Evolutionary conservation across 1,139 yeast genomes (phyloP).

Genomic region (Blastobotrys indianensis): DNA sequence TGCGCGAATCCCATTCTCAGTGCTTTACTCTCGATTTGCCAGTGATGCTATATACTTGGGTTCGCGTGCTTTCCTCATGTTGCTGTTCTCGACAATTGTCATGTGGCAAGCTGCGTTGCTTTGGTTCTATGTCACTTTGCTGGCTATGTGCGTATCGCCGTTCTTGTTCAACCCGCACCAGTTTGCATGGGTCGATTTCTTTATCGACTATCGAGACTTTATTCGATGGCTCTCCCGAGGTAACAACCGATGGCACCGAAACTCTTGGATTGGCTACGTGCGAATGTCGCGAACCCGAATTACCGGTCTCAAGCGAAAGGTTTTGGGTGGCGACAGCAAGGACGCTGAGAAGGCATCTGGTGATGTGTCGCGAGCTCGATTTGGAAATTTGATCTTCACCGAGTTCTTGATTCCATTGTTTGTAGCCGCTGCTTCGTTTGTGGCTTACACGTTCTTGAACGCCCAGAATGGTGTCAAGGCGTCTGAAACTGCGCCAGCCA

Average conservation of each 20-base stretch:
- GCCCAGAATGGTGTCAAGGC: slow-evolving; percentile 89
- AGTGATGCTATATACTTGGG: slow-evolving; percentile 97
- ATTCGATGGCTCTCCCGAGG: slow-evolving; percentile 99
- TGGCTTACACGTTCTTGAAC: slow-evolving; percentile 89
- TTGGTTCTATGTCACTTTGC: slow-evolving; percentile 97
- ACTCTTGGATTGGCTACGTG: slow-evolving; percentile 98
- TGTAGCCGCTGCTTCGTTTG: slow-evolving; percentile 84
- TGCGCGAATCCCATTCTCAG: slow-evolving; percentile 95
- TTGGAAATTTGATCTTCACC: slow-evolving; percentile 77
- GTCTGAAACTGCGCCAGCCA: slow-evolving; percentile 49
- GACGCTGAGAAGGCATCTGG: slow-evolving; percentile 92
- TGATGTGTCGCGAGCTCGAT: slow-evolving; percentile 91
- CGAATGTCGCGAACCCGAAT: slow-evolving; percentile 93
- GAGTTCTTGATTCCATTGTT: slow-evolving; percentile 80
- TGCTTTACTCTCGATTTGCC: slow-evolving; percentile 92
- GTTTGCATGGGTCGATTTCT: slow-evolving; percentile 98
- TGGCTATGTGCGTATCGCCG: slow-evolving; percentile 89
- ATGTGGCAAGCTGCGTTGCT: slow-evolving; percentile 96
- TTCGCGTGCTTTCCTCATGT: slow-evolving; percentile 82
- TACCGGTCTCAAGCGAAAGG: slow-evolving; percentile 95
- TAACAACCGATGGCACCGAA: slow-evolving; percentile 97
- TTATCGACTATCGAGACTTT: slow-evolving; percentile 96
- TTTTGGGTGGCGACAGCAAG: slow-evolving; percentile 81
- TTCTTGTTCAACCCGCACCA: slow-evolving; percentile 97
- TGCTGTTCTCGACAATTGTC: slow-evolving; percentile 84